Evolutionary conservation across 2,329 filamentous ascomycete species (phyloP), one percentile per base, ranked within the genome.

Genomic region (Aspergillus fijiensis): DNA sequence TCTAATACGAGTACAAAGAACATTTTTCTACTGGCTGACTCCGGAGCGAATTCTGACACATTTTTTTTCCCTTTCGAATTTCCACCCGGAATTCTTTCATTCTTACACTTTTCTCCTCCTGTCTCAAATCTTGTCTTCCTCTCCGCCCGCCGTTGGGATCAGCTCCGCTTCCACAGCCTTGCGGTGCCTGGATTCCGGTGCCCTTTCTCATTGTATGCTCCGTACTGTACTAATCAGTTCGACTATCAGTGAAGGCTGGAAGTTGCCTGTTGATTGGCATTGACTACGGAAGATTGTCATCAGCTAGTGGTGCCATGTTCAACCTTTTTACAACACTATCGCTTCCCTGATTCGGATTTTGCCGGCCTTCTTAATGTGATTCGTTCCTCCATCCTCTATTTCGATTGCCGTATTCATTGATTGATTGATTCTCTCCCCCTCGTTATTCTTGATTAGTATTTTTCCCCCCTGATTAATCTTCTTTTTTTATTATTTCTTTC

Each of bases 291-390:
- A 14, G 53, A 55, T 55, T 55, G 42, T 49, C 50, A 60, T 60
- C 61, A 58, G 55, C 62, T 60, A 64, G 63, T 67, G 65, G 65
- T 67, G 65, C 65, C 65, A 65, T 67, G 63, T 62, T 58, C 63
- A 62, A 56, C 63, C 58, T 51, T 58, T 64, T 60, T 62, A 51
- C 61, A 59, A 58, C 63, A 59, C 60, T 60, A 60, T 60, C 58
- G 54, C 49, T 60, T 55, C 63, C 56, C 58, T 65, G 61, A 60
- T 62, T 63, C 51, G 57, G 60, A 62, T 62, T 62, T 60, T 57
- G 59, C 62, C 64, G 60, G 60, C 54, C 45, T 27, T 54, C 42
- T 49, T 21, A 39, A 54, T 61, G 45, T 59, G 61, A 57, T 59
- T 59, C 58, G 56, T 48, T 29, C 39, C 31, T 14, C 53, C 42